A percentile compares a stretch with the other conserved stretches of the same genome.
These are phyloP conservation scores for Erysimum cheiri DNA, from an alignment of 441 rosid genomes.

Conservation along the genomic window DNA sequence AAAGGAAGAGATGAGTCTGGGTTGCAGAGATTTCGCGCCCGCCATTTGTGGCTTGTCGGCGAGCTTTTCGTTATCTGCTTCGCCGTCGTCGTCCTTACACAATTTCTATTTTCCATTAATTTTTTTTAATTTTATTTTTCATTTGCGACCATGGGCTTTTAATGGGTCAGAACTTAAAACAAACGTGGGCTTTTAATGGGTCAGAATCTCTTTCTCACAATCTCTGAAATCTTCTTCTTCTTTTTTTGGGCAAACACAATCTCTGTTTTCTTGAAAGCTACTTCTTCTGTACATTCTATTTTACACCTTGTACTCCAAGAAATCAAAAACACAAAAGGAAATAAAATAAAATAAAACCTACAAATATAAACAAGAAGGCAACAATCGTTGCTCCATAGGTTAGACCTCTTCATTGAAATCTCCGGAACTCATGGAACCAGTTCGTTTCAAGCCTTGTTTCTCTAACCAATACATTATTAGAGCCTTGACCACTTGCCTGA, in stretches of 20 bases:
- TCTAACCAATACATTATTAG: constrained; percentile 53
- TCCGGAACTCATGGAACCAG: constrained; percentile 51
- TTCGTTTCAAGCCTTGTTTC: constrained; percentile 46
- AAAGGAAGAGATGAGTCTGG: constrained; percentile 66
- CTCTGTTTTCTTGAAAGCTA: too few species aligned
- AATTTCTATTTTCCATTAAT: too few species aligned
- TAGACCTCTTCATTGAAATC: constrained; percentile 48
- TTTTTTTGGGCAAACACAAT: too few species aligned
- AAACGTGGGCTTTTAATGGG: neutral
- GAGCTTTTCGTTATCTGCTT: constrained; percentile 33
- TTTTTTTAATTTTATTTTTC: too few species aligned
- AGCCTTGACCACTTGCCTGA: constrained; percentile 65
- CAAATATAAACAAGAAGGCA: neutral
- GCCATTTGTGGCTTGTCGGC: constrained; percentile 51
- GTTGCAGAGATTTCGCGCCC: constrained; percentile 65
- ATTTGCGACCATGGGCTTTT: neutral
- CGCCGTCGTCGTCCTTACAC: constrained; percentile 16
- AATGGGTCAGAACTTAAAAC: constrained; percentile 2
- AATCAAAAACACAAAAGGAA: neutral
- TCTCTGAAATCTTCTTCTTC: neutral
- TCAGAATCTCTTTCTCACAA: neutral
- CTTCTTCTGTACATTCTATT: too few species aligned
- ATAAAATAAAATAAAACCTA: neutral
- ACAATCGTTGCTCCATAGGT: constrained; percentile 17
- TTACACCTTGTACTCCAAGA: neutral